Conservation (phyloP, 768 basidiomycete genomes). For the Sporobolomyces roseus region DNA sequence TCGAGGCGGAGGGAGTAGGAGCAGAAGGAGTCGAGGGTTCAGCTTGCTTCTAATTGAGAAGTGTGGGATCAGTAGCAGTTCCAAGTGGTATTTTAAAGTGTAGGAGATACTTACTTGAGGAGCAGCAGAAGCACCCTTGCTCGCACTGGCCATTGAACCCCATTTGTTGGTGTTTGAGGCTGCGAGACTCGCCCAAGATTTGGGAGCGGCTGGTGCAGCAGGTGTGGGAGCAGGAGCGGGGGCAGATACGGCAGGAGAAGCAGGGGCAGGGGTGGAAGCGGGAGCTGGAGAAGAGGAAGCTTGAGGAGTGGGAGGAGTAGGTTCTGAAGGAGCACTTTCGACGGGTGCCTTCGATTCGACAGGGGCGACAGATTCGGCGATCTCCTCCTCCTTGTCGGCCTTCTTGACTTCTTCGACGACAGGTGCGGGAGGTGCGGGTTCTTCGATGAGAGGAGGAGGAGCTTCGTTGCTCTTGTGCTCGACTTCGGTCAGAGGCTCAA, state of each 20-base stretch:
- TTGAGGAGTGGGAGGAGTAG: neutral
- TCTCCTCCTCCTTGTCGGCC: slow-evolving; percentile 11
- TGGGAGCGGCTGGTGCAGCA: slow-evolving; percentile 55
- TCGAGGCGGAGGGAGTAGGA: neutral
- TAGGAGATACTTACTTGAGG: slow-evolving; percentile 47
- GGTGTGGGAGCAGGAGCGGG: slow-evolving; percentile 43
- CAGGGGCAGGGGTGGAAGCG: neutral
- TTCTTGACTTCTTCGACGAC: slow-evolving; percentile 9
- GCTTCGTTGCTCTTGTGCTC: slow-evolving; percentile 2
- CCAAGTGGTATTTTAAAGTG: slow-evolving; percentile 10
- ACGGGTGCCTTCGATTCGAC: too few species aligned
- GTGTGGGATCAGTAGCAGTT: neutral
- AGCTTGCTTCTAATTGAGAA: neutral
- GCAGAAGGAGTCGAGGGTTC: slow-evolving; percentile 26
- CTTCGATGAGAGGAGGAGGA: neutral
- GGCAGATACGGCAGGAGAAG: too few species aligned
- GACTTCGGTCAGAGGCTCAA: neutral
- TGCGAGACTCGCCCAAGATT: slow-evolving; percentile 89
- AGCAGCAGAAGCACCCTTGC: too few species aligned
- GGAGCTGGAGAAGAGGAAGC: neutral
- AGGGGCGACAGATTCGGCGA: too few species aligned
- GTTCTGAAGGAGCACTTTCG: neutral
- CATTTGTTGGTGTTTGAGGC: slow-evolving; percentile 77
- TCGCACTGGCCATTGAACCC: slow-evolving; percentile 78
- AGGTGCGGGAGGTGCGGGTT: neutral